A percentile compares a stretch with the other conserved stretches of the same genome.
Evolutionary conservation across 2,329 filamentous ascomycete genomes (phyloP).

Genomic region (Penicillium sp.): DNA sequence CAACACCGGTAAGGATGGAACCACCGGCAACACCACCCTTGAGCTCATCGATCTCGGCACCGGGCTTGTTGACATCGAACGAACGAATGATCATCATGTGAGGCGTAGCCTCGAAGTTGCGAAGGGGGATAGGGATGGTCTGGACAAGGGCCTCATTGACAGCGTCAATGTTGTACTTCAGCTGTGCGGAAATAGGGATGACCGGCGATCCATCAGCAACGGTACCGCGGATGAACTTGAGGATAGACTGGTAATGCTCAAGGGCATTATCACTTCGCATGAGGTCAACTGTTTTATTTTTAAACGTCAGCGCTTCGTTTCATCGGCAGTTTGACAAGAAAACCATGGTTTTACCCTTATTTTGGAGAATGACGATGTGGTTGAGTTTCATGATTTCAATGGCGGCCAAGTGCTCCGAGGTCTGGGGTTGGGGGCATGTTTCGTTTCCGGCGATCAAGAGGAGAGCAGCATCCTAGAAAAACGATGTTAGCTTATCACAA

Average conservation of each 20-base stretch:
- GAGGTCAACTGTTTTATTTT: constrained; percentile 64
- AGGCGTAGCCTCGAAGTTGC: constrained; percentile 87
- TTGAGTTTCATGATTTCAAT: constrained; percentile 99
- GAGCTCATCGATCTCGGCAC: constrained; percentile 95
- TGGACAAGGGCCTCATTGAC: constrained; percentile 95
- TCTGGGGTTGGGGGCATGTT: constrained; percentile 96
- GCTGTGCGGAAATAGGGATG: constrained; percentile 93
- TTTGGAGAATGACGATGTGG: constrained; percentile 99
- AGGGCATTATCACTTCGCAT: constrained; percentile 95
- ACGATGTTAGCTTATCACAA: background rate
- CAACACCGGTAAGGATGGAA: constrained; percentile 89
- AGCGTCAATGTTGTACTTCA: constrained; percentile 99
- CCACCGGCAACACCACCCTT: constrained; percentile 99
- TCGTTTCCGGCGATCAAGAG: constrained; percentile 97
- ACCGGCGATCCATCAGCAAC: constrained; percentile 93
- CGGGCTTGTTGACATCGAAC: constrained; percentile 99
- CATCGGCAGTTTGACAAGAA: background rate
- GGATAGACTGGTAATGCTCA: constrained; percentile 92
- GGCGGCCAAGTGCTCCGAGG: constrained; percentile 95
- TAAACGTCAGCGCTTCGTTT: background rate
- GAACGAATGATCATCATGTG: constrained; percentile 99
- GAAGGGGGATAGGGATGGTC: constrained; percentile 85
- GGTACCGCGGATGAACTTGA: constrained; percentile 97
- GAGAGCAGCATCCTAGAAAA: constrained; percentile 72
- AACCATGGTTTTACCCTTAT: constrained; percentile 59